Conservation (phyloP, 768 basidiomycete genomes). For the Lyophyllum semitale region DNA sequence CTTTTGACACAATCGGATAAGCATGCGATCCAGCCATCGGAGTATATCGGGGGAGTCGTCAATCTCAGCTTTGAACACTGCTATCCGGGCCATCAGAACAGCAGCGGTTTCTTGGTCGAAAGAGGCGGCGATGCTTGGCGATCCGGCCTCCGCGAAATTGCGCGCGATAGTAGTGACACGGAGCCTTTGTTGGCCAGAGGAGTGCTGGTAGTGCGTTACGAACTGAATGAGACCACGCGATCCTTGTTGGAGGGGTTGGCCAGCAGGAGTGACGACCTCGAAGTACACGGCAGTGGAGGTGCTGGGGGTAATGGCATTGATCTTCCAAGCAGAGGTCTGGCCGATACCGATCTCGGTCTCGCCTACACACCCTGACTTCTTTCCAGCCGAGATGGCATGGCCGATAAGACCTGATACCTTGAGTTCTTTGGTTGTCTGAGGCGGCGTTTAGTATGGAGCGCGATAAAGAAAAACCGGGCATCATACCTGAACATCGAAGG, state of each 20-base stretch:
- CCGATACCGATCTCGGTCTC: constrained; percentile 99
- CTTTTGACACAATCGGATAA: constrained; percentile 97
- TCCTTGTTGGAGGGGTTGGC: constrained; percentile 86
- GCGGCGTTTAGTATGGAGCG: background rate
- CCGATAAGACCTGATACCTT: constrained; percentile 98
- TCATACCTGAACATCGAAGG: constrained; percentile 92
- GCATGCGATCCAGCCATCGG: constrained; percentile 97
- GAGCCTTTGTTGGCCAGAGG: constrained; percentile 91
- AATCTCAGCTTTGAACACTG: constrained; percentile 98
- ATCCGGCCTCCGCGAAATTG: constrained; percentile 97
- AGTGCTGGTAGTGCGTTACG: constrained; percentile 97
- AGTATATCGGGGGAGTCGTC: constrained; percentile 97
- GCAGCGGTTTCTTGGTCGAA: constrained; percentile 99
- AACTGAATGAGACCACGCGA: constrained; percentile 96
- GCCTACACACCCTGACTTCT: constrained; percentile 94
- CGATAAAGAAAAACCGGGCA: background rate
- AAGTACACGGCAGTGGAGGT: constrained; percentile 94
- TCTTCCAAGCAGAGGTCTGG: constrained; percentile 97
- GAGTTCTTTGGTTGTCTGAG: constrained; percentile 95
- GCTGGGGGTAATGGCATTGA: constrained; percentile 86
- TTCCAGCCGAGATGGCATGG: constrained; percentile 95
- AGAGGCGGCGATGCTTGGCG: constrained; percentile 86
- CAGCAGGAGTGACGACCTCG: constrained; percentile 97
- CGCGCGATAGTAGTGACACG: constrained; percentile 98
- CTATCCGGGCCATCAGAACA: constrained; percentile 97